Evolutionary conservation across 139 green algal species (phyloP), one percentile per base, ranked within the genome.

Genomic region (Chlorella sp.): DNA sequence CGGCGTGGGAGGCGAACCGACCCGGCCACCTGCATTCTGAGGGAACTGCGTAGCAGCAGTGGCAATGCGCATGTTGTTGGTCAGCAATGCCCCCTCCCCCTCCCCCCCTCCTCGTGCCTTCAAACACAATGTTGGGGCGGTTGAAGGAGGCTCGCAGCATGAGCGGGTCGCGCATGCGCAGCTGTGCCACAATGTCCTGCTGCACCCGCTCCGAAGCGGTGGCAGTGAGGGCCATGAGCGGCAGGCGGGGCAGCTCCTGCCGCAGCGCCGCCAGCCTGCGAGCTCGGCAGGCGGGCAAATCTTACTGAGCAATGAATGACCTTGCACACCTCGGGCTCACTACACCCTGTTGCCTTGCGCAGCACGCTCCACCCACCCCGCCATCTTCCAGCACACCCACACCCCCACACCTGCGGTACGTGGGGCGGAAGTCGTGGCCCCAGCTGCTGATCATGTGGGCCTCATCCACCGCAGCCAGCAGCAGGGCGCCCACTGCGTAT

Each of bases 71-170:
- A 22, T 6, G 28, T 7, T 17, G 32, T 5, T 40, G 28, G 28
- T 26, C n/a, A 43, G 28, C 67, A 40, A 3, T 26, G 16, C 68
- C 32, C n/a, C 68, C n/a, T 46, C 44, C 43, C 73, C 46, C 46
- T 11, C 46, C 43, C 16, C 19, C 0, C 16, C 11, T 56, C 19
- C 20, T 1, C 34, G 17, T 64, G 69, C 80, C 80, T 24, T 84
- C n/a, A 40, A 92, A 85, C 30, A 84, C 76, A 51, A 95, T 84
- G 90, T 95, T 93, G 60, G 79, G 73, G 13, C 92, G 87, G 86
- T 95, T 86, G 72, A 94, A 94, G 22, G 85, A 73, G 6, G 38
- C 20, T n/a, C n/a, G 43, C 74, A 89, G 64, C 64, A 64, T 69
- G 41, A 68, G 40, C n/a, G 51, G 46, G 36, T 54, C 32, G 19